Evolutionary conservation across 148 eudicot genomes (phyloP).

Genomic region (Nepenthes gracilis): DNA sequence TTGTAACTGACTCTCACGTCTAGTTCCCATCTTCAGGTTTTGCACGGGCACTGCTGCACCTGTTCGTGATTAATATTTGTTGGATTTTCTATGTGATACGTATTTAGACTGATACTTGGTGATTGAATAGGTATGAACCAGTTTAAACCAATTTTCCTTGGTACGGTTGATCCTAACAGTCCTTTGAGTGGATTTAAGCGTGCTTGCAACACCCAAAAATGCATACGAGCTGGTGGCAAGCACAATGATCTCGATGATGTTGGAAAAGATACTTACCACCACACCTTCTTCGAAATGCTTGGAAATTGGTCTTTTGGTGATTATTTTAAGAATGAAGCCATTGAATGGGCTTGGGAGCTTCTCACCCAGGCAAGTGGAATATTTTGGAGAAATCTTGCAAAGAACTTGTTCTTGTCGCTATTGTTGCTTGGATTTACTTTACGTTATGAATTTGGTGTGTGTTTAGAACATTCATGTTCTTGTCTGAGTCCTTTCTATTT

Average conservation of each 20-base stretch:
- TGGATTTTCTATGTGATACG: neutral
- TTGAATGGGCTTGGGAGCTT: slow-evolving; percentile 93
- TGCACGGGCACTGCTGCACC: no score
- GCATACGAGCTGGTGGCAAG: slow-evolving; percentile 96
- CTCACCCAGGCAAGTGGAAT: slow-evolving; percentile 49
- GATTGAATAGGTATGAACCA: slow-evolving; percentile 81
- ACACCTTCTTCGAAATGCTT: slow-evolving; percentile 97
- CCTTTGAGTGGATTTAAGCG: slow-evolving; percentile 68
- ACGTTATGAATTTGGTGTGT: no score
- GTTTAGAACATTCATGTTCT: no score
- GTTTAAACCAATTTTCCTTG: slow-evolving; percentile 89
- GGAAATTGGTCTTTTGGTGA: slow-evolving; percentile 99
- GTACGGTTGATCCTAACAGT: slow-evolving; percentile 79
- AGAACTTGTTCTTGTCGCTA: no score
- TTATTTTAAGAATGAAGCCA: slow-evolving; percentile 86
- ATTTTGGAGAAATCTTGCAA: neutral
- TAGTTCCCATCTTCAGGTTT: no score
- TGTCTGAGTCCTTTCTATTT: neutral
- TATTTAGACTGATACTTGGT: neutral
- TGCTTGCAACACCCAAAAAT: slow-evolving; percentile 97
- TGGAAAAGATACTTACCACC: slow-evolving; percentile 96
- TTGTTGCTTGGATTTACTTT: no score
- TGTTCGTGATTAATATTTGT: neutral
- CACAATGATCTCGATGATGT: slow-evolving; percentile 99
- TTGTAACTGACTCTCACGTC: no score